A percentile compares a stretch with the other conserved stretches of the same genome.
Conservation (phyloP, 169 alveolate species). For the Babesia bovis region DNA sequence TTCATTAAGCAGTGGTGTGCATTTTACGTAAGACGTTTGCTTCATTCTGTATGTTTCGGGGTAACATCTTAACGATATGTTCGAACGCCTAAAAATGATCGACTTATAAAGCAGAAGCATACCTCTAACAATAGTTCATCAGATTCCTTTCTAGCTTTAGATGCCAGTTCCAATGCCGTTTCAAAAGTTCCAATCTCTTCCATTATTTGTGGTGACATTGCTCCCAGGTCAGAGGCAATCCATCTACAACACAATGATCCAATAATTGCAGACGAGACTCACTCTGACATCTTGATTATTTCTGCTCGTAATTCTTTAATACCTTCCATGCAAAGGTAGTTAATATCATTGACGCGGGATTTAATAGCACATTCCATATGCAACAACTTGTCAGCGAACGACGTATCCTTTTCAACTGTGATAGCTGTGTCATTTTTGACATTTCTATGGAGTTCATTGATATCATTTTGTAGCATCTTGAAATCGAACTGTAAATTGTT, state of each 20-base stretch:
- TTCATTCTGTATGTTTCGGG: slow-evolving; percentile 28
- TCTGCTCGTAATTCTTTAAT: slow-evolving; percentile 42
- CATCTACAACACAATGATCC: not conserved
- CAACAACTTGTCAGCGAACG: slow-evolving; percentile 32
- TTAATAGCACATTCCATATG: slow-evolving; percentile 49
- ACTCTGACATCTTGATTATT: slow-evolving; percentile 39
- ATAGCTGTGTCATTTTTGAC: slow-evolving; percentile 48
- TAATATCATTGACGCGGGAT: slow-evolving; percentile 41
- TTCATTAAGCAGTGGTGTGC: not conserved
- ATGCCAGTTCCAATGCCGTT: slow-evolving; percentile 47
- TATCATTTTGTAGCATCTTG: slow-evolving; percentile 54
- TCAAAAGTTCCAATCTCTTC: slow-evolving; percentile 51
- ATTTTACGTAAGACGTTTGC: slow-evolving; percentile 13
- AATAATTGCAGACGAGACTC: not conserved
- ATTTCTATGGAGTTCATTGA: slow-evolving; percentile 42
- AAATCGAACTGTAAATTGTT: slow-evolving; percentile 23
- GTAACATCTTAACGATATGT: slow-evolving; percentile 52
- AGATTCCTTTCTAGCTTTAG: slow-evolving; percentile 60
- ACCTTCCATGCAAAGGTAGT: slow-evolving; percentile 35
- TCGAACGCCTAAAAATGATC: slow-evolving; percentile 48
- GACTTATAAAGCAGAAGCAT: not conserved
- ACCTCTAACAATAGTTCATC: slow-evolving; percentile 56
- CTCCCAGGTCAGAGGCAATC: slow-evolving; percentile 40
- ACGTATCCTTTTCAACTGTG: slow-evolving; percentile 58
- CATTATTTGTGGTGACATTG: slow-evolving; percentile 39